Base-by-base conservation (phyloP, 179 eudicot species). In the Silene noctiflora region DNA sequence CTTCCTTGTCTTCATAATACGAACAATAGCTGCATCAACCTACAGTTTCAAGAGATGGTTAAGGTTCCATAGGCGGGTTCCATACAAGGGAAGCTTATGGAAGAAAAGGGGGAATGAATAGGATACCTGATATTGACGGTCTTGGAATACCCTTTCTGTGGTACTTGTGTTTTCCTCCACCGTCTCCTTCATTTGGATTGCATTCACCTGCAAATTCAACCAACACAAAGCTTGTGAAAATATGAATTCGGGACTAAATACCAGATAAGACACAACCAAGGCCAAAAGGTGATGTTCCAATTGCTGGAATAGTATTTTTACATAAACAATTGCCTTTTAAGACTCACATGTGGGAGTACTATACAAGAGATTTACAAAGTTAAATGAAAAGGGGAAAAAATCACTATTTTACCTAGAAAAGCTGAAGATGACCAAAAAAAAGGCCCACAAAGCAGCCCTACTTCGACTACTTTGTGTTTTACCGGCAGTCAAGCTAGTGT, bases 1-100 rank as follows among this genome's bases (percentile, higher is more conserved):
- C 78, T 95, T 95, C 74, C 99, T 86, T 0, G 99, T 95, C 91
- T 95, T 95, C 99, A 95, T 95, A 68, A 95, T 91, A 77, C 99
- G 91, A 80, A 95, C 99, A 76, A 95, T 95, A 77, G 99, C 99
- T 81, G 99, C 99, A 84, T 95, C 99, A 80, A 95, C 90, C 98
- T 94, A 89, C 71, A 5, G 63, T 67, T 27, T 9, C 0, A n/a
- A 31, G 10, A 31, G 42, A 17, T 19, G 16, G 17, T 33, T 17
- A 21, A 73, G 19, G 2, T 46, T 67, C 24, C 33, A 68, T 7
- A 4, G 21, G 13, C 51, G 11, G 27, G 22, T 0, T 20, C 17
- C 17, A 13, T 3, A 71, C 62, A 72, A 3, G 11, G 35, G 48
- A 71, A 16, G n/a, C 12, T 3, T 10, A 5, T 35, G 6, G 21